A percentile compares a stretch with the other conserved stretches of the same genome.
These are phyloP conservation scores for Cladosporium sp. DNA, from an alignment of 2,329 filamentous ascomycete genomes.

Conservation along the genomic window DNA sequence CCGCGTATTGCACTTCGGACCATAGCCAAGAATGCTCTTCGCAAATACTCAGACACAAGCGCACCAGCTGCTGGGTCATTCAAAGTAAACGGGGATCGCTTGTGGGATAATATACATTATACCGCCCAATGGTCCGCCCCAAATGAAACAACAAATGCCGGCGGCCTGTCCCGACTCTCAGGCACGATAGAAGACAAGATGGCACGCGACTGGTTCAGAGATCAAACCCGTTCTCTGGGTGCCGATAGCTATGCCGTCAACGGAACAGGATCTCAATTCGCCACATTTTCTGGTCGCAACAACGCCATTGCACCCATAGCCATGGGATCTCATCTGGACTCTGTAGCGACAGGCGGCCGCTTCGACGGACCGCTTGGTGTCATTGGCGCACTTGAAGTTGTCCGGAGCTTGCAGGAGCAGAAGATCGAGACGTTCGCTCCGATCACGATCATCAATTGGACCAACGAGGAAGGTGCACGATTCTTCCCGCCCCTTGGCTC, in stretches of 20 bases:
- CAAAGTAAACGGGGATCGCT: slow-evolving; percentile 23
- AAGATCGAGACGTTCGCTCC: slow-evolving; percentile 31
- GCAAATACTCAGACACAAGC: background rate
- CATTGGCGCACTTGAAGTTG: slow-evolving; percentile 27
- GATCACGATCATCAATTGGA: slow-evolving; percentile 35
- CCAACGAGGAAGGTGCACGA: slow-evolving; percentile 34
- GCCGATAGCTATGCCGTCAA: slow-evolving; percentile 32
- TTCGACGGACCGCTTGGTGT: slow-evolving; percentile 29
- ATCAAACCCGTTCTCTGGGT: slow-evolving; percentile 30
- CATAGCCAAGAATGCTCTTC: background rate
- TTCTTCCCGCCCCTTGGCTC: slow-evolving; percentile 29
- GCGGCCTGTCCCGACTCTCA: slow-evolving; percentile 26
- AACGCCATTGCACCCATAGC: slow-evolving; percentile 33
- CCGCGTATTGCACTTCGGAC: background rate
- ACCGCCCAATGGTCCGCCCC: slow-evolving; percentile 29
- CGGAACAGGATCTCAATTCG: slow-evolving; percentile 33
- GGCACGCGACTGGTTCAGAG: slow-evolving; percentile 35
- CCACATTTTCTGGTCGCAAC: slow-evolving; percentile 27
- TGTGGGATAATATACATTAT: slow-evolving; percentile 26
- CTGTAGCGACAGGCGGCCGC: slow-evolving; percentile 27
- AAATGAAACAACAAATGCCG: slow-evolving; percentile 20
- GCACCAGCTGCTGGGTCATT: background rate
- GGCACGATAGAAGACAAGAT: slow-evolving; percentile 30
- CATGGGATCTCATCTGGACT: slow-evolving; percentile 32
- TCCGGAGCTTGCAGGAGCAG: slow-evolving; percentile 37